These are phyloP conservation scores for Aspergillus uvarum DNA, from an alignment of 2,329 filamentous ascomycete species.

Conservation along the genomic window DNA sequence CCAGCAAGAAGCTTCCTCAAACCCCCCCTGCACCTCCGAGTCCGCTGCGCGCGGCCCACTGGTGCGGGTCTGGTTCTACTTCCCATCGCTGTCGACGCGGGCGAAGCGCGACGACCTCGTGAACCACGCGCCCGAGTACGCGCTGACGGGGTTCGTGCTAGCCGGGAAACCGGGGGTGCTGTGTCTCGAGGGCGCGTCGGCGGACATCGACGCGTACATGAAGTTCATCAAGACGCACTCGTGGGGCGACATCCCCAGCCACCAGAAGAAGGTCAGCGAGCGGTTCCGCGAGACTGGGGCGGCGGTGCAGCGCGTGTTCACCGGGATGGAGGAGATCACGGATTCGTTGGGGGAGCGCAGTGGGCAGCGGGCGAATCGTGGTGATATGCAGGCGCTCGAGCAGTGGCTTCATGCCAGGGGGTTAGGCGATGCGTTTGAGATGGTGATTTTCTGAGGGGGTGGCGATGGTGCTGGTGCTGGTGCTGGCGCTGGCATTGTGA, in stretches of 20 bases:
- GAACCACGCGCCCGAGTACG: constrained; percentile 52
- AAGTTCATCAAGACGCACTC: constrained; percentile 63
- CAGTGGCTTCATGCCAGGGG: constrained; percentile 29
- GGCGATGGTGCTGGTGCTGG: neutral
- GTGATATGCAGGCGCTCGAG: constrained; percentile 38
- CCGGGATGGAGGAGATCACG: constrained; percentile 36
- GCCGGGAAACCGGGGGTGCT: constrained; percentile 58
- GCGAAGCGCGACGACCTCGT: constrained; percentile 60
- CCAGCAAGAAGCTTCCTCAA: constrained; percentile 6
- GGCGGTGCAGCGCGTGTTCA: constrained; percentile 27
- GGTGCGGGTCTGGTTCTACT: constrained; percentile 63
- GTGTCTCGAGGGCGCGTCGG: constrained; percentile 40
- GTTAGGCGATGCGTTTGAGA: constrained; percentile 32
- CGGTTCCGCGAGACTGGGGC: constrained; percentile 45
- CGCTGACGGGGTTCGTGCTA: constrained; percentile 59
- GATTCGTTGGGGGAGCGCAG: constrained; percentile 34
- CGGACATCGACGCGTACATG: constrained; percentile 59
- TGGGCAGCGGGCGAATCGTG: constrained; percentile 34
- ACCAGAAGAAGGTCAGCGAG: constrained; percentile 64
- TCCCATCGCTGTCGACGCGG: constrained; percentile 61
- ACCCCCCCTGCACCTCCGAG: too few relatives aligned
- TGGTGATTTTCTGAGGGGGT: constrained; percentile 29
- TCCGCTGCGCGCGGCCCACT: constrained; percentile 25
- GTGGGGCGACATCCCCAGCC: constrained; percentile 62
- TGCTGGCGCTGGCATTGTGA: too few relatives aligned